Evolutionary conservation across 768 basidiomycete species (phyloP).

Genomic region (Lentinula boryana): DNA sequence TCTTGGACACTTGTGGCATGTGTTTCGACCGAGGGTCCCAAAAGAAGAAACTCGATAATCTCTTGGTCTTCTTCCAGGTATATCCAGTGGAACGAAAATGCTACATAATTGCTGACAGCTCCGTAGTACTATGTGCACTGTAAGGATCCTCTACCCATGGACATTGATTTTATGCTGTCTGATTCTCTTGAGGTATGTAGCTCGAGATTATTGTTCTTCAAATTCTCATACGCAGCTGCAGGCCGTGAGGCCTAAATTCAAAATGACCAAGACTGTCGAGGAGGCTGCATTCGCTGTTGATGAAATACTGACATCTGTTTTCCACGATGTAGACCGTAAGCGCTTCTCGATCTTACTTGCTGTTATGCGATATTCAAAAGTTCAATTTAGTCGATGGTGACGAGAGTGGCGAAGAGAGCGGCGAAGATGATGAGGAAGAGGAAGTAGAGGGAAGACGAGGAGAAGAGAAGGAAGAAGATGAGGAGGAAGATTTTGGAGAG

Average conservation of each 20-base stretch:
- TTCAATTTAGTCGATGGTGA: constrained; percentile 21
- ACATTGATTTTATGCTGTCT: constrained; percentile 93
- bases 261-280: constrained; percentile 66
- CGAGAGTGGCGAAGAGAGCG: constrained; percentile 60
- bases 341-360: not conserved
- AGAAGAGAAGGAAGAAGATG: constrained; percentile 54
- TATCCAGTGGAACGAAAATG: constrained; percentile 4
- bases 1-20: constrained; percentile 94
- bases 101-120: constrained; percentile 5
- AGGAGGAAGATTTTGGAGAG: constrained; percentile 48
- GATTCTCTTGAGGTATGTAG: constrained; percentile 85
- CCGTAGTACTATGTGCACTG: constrained; percentile 80
- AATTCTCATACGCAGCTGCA: constrained; percentile 20
- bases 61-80: constrained; percentile 92
- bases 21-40: constrained; percentile 95
- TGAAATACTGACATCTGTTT: constrained; percentile 72
- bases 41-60: constrained; percentile 89
- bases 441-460: constrained; percentile 39
- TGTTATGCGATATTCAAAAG: constrained; percentile 4
- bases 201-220: not conserved
- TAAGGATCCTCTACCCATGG: constrained; percentile 91
- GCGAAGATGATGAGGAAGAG: constrained; percentile 35
- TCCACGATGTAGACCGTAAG: constrained; percentile 47
- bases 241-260: constrained; percentile 83
- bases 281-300: constrained; percentile 88